A percentile compares a stretch with the other conserved stretches of the same genome.
Conservation (phyloP, 352 stramenopile species). For the Halophytophthora polymorphica region DNA sequence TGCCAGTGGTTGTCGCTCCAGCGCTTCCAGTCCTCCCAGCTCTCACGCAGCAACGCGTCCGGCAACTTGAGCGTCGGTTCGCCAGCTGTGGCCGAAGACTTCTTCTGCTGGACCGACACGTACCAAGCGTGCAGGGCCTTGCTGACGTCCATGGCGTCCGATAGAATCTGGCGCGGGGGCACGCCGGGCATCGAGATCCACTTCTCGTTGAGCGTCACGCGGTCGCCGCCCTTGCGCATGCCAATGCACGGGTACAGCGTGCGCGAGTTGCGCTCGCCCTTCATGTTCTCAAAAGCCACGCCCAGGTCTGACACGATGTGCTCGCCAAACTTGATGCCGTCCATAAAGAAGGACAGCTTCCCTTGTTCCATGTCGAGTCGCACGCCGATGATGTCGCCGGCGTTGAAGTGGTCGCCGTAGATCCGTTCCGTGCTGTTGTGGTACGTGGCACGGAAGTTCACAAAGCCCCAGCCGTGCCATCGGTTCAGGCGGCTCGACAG, state of each 20-base stretch:
- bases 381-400: slow-evolving; percentile 98
- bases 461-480: slow-evolving; percentile 95
- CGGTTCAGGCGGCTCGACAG: slow-evolving; percentile 79
- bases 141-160: slow-evolving; percentile 88
- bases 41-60: slow-evolving; percentile 55
- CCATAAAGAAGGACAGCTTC: slow-evolving; percentile 97
- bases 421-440: slow-evolving; percentile 90
- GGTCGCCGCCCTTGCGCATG: slow-evolving; percentile 93
- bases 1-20: slow-evolving; percentile 85
- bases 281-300: slow-evolving; percentile 95
- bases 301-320: slow-evolving; percentile 98
- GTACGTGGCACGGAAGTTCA: slow-evolving; percentile 96
- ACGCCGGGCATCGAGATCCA: slow-evolving; percentile 89
- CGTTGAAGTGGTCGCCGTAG: slow-evolving; percentile 88
- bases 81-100: slow-evolving; percentile 9
- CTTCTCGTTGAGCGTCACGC: slow-evolving; percentile 95
- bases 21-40: slow-evolving; percentile 81
- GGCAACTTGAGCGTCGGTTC: slow-evolving; percentile 44
- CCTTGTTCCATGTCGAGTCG: slow-evolving; percentile 98
- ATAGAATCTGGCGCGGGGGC: slow-evolving; percentile 64
- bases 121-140: slow-evolving; percentile 87
- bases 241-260: slow-evolving; percentile 96
- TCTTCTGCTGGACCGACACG: slow-evolving; percentile 43
- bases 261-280: slow-evolving; percentile 74
- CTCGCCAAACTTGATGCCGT: slow-evolving; percentile 99